Evolutionary conservation across 345 rosid genomes (phyloP).

Genomic region (Anastatica hierochuntica): DNA sequence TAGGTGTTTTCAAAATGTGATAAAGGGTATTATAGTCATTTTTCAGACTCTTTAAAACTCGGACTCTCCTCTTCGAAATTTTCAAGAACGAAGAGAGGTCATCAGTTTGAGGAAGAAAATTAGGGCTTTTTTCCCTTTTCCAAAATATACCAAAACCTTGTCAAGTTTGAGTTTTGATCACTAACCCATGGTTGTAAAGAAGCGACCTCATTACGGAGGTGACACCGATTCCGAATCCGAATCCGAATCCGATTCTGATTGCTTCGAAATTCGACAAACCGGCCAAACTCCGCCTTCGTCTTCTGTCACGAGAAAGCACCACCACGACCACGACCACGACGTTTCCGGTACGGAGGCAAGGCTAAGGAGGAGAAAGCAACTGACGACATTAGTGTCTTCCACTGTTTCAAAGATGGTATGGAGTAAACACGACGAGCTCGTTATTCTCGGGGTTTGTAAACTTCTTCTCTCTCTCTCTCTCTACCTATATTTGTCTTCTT

Average conservation of each 20-base stretch:
- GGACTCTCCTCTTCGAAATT: not conserved
- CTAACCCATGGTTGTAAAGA: not conserved
- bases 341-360: not conserved
- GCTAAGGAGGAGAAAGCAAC: not conserved
- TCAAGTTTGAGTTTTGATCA: not conserved
- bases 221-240: not conserved
- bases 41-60: not conserved
- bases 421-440: constrained; percentile 8
- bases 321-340: too few relatives aligned
- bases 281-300: not conserved
- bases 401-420: not conserved
- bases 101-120: too few relatives aligned
- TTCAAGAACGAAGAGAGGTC: too few relatives aligned
- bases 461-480: not conserved
- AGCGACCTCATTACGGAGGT: not conserved
- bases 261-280: too few relatives aligned
- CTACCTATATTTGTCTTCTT: not conserved
- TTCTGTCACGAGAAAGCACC: not conserved
- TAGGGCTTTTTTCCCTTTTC: not conserved
- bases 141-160: not conserved
- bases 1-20: too few relatives aligned
- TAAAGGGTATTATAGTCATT: too few relatives aligned
- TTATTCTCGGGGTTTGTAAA: constrained; percentile 8
- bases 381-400: not conserved
- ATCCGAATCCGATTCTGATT: too few relatives aligned